phyloP scores from a whole-genome alignment of 345 rosid species.

The Ricinus communis region DNA sequence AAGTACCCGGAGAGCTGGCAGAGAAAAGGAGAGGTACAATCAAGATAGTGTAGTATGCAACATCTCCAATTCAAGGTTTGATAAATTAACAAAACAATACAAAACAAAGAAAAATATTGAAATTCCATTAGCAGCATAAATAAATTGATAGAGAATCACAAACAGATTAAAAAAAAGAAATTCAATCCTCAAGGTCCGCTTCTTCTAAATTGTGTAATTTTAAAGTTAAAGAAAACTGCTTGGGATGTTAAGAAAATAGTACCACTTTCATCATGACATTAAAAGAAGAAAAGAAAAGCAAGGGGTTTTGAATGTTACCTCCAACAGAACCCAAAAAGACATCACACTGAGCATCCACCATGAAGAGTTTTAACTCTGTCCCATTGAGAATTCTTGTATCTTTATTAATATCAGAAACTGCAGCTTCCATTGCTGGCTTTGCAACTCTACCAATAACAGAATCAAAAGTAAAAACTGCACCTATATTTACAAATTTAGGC shows the following conservation, averaged over 20 bases:
- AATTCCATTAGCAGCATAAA: too few relatives aligned
- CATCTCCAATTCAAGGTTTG: neutral
- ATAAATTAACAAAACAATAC: neutral
- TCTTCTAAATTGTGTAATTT: neutral
- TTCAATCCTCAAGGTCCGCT: neutral
- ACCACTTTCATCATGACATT: neutral
- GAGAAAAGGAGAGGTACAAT: constrained; percentile 13
- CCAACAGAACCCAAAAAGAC: constrained; percentile 66
- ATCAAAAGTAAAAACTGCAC: constrained; percentile 65
- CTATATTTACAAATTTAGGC: constrained; percentile 60
- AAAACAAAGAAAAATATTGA: neutral
- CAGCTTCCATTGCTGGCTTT: constrained; percentile 66
- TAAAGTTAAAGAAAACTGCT: neutral
- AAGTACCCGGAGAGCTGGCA: constrained; percentile 65
- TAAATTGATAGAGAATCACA: neutral
- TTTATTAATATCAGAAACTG: constrained; percentile 58
- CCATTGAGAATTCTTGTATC: constrained; percentile 51
- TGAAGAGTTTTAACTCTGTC: constrained; percentile 43
- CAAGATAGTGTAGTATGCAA: neutral
- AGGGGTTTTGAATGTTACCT: constrained; percentile 41
- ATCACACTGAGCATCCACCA: constrained; percentile 55
- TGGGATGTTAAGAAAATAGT: neutral
- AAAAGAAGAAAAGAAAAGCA: neutral
- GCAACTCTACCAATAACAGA: constrained; percentile 82
- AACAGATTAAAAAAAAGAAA: neutral